A percentile compares a stretch with the other conserved stretches of the same genome.
Conservation (phyloP, 805 yeast genomes). For the Metschnikowia henanensis region DNA sequence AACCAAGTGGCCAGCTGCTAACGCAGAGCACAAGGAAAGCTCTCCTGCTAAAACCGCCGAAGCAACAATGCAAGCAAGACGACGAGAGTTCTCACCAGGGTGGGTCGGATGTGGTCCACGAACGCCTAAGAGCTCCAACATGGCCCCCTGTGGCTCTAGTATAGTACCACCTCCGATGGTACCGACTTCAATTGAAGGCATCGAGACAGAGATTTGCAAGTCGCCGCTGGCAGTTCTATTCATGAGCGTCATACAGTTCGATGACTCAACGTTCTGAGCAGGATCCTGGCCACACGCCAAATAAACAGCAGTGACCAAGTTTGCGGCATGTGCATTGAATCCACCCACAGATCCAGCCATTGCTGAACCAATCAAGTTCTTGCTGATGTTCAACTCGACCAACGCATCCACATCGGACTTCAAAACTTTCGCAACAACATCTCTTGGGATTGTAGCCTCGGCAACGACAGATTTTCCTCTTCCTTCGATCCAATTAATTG, state of each 20-base stretch:
- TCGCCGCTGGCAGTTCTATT: constrained; percentile 65
- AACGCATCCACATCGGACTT: constrained; percentile 92
- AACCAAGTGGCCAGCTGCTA: constrained; percentile 98
- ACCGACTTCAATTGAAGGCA: constrained; percentile 99
- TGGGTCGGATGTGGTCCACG: constrained; percentile 92
- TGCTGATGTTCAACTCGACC: constrained; percentile 84
- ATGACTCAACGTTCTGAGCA: constrained; percentile 98
- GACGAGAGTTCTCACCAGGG: constrained; percentile 95
- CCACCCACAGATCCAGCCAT: constrained; percentile 99
- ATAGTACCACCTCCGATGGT: constrained; percentile 99
- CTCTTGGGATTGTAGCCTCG: constrained; percentile 86
- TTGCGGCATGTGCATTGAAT: constrained; percentile 97
- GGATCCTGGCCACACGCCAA: constrained; percentile 99
- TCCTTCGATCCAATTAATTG: constrained; percentile 99
- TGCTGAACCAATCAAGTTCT: constrained; percentile 94
- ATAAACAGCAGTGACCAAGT: constrained; percentile 89
- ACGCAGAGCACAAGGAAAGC: constrained; percentile 89
- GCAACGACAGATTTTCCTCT: constrained; percentile 98
- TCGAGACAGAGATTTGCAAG: constrained; percentile 89
- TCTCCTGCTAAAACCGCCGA: constrained; percentile 96
- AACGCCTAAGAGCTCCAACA: constrained; percentile 92
- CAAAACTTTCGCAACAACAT: constrained; percentile 75
- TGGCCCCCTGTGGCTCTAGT: constrained; percentile 94
- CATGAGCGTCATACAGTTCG: constrained; percentile 97
- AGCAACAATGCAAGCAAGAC: constrained; percentile 89